Conservation (phyloP, 108 stramenopile species). For the Pseudonitzschia pungens region DNA sequence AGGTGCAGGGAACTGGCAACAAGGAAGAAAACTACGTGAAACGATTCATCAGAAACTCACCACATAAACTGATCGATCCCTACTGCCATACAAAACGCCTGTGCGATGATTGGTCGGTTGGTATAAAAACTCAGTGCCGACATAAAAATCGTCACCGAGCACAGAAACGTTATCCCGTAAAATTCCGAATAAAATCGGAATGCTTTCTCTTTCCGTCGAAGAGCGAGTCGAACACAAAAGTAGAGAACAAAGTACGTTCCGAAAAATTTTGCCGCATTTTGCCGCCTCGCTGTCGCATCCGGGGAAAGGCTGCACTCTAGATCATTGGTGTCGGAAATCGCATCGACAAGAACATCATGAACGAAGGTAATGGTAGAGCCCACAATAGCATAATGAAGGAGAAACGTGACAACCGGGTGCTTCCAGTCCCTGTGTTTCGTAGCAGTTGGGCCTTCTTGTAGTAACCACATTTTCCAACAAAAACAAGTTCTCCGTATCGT, state of each 20-base stretch:
- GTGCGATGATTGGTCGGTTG: constrained; percentile 56
- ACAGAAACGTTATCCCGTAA: constrained; percentile 57
- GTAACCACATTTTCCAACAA: constrained; percentile 34
- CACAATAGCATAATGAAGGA: constrained; percentile 57
- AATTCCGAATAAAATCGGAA: constrained; percentile 58
- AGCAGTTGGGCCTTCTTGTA: constrained; percentile 46
- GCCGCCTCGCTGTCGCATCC: neutral
- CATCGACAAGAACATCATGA: constrained; percentile 40
- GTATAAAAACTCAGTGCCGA: constrained; percentile 47
- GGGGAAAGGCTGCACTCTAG: neutral
- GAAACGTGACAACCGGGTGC: constrained; percentile 57
- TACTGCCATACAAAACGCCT: constrained; percentile 63
- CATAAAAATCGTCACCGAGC: constrained; percentile 60
- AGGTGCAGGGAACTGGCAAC: too few relatives aligned
- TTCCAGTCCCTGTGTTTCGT: constrained; percentile 47
- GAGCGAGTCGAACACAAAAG: constrained; percentile 43
- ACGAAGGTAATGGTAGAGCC: constrained; percentile 28
- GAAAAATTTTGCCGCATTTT: constrained; percentile 25
- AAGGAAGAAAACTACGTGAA: neutral
- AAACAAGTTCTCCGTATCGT: neutral
- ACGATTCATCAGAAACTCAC: constrained; percentile 39
- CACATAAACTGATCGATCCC: constrained; percentile 82
- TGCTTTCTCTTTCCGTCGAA: constrained; percentile 27
- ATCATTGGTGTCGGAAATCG: neutral
- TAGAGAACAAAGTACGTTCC: constrained; percentile 39